Evolutionary conservation across 495 filamentous ascomycete species (phyloP).

Genomic region (Hypoxylon fragiforme): DNA sequence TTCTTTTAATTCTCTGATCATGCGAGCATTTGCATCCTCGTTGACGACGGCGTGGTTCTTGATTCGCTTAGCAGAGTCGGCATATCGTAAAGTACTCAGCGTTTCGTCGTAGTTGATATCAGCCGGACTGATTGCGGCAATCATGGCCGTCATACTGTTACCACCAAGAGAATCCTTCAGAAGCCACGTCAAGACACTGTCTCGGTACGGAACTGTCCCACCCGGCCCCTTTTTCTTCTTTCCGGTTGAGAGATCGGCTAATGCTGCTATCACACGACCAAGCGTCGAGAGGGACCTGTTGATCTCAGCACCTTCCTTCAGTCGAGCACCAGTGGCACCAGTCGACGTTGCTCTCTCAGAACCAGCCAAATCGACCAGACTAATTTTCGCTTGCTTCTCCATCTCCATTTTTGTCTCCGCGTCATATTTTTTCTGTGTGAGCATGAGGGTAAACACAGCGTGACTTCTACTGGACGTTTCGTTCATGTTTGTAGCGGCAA

Average conservation of each 20-base stretch:
- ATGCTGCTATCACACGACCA: conserved; percentile 95
- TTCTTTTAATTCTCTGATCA: conserved; percentile 98
- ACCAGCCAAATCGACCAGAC: conserved; percentile 95
- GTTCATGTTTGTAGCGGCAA: conserved; percentile 99
- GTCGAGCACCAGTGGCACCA: conserved; percentile 88
- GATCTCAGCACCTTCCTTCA: conserved; percentile 99
- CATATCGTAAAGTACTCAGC: conserved; percentile 91
- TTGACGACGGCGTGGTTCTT: conserved; percentile 99
- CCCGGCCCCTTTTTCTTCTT: conserved; percentile 76
- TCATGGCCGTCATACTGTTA: conserved; percentile 99
- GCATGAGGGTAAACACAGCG: conserved; percentile 94
- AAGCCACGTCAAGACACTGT: conserved; percentile 95
- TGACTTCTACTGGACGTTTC: conserved; percentile 98
- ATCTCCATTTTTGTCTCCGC: conserved; percentile 92
- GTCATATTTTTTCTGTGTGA: conserved; percentile 93
- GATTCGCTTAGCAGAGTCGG: conserved; percentile 97
- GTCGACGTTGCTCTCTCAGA: conserved; percentile 96
- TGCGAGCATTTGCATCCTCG: conserved; percentile 96
- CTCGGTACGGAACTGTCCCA: conserved; percentile 92
- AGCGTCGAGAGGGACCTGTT: conserved; percentile 96
- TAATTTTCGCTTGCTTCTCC: conserved; percentile 97
- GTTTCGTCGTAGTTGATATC: conserved; percentile 99
- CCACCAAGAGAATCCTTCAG: conserved; percentile 97
- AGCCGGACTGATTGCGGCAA: conserved; percentile 95
- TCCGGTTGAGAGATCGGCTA: conserved; percentile 85